Conservation (phyloP, 345 rosid genomes). For the thale cress (Arabidopsis thaliana) region TAIR10.1 NC_003074.8:3012501-3013000, state of each 20-base stretch:
- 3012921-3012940: slow-evolving; percentile 99
- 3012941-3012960: slow-evolving; percentile 89
- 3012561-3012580: not conserved
- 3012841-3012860: not conserved
- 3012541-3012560: not conserved
- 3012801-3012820: slow-evolving; percentile 84
- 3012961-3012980: slow-evolving; percentile 94
- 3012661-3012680: slow-evolving; percentile 50
- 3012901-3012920: slow-evolving; percentile 36
- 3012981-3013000: slow-evolving; percentile 97
- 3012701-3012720: slow-evolving; percentile 50
- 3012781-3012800: not conserved
- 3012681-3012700: slow-evolving; percentile 42
- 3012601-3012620: not conserved
- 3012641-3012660: not conserved
- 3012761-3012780: slow-evolving; percentile 11
- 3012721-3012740: not conserved
- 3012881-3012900: not conserved
- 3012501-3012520: not conserved
- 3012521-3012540: not conserved
- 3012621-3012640: not conserved
- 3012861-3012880: not conserved
- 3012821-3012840: slow-evolving; percentile 89
- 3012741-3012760: slow-evolving; percentile 16
- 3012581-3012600: not conserved